phyloP scores from a whole-genome alignment of 257 asterid species.

The Dorcoceras hygrometricum region DNA sequence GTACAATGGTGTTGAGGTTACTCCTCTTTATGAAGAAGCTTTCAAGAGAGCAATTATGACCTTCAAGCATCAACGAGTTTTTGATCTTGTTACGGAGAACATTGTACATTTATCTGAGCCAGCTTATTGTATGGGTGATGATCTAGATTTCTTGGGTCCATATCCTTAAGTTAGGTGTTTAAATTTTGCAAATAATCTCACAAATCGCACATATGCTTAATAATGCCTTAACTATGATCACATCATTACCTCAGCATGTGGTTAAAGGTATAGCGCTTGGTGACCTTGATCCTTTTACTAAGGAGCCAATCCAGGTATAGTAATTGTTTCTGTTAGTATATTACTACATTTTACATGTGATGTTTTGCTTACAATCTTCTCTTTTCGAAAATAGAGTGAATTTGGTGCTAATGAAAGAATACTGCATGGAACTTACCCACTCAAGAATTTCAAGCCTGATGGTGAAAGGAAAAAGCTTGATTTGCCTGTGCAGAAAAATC shows the following conservation, averaged over 20 bases:
- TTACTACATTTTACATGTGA: background rate
- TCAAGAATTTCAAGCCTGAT: conserved; percentile 59
- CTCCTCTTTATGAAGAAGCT: conserved; percentile 77
- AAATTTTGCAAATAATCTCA: conserved; percentile 13
- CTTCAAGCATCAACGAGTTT: conserved; percentile 86
- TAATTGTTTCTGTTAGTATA: conserved; percentile 9
- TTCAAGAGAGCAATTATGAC: conserved; percentile 84
- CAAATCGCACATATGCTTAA: conserved; percentile 18
- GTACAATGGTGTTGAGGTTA: conserved; percentile 53
- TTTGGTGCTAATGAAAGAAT: conserved; percentile 33
- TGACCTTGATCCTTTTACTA: conserved; percentile 83
- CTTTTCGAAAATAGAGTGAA: conserved; percentile 40
- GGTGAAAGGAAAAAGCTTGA: conserved; percentile 65
- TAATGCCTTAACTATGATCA: conserved; percentile 79
- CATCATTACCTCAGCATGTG: conserved; percentile 60
- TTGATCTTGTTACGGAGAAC: conserved; percentile 59
- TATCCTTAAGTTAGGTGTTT: conserved; percentile 56
- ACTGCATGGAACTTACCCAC: conserved; percentile 44
- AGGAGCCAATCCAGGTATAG: conserved; percentile 70
- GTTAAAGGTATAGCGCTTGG: conserved; percentile 91
- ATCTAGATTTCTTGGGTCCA: conserved; percentile 86
- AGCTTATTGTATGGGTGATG: conserved; percentile 38
- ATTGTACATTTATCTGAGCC: conserved; percentile 65
- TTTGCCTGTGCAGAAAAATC: conserved; percentile 89
- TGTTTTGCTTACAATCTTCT: conserved; percentile 13